Percentiles rank a stretch among this genome's conserved stretches.
Evolutionary conservation across 2,329 filamentous ascomycete genomes (phyloP).

Genomic region (Pseudogymnoascus verrucosus): DNA sequence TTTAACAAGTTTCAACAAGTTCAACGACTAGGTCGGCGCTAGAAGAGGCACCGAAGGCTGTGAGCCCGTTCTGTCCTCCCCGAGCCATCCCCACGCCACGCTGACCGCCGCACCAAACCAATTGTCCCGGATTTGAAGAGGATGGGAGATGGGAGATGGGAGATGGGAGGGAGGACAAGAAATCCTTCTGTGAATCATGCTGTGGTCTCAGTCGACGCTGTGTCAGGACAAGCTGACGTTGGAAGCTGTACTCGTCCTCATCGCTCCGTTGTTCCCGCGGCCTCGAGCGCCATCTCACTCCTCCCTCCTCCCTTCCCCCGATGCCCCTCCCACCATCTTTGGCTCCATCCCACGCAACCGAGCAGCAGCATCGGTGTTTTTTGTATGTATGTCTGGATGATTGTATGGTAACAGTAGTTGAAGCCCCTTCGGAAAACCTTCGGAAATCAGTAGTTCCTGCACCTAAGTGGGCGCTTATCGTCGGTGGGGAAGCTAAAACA

Average conservation of each 20-base stretch:
- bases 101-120: neutral
- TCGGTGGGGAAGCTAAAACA: neutral
- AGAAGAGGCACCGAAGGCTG: neutral
- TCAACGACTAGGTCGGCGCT: neutral
- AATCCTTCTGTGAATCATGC: neutral
- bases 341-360: neutral
- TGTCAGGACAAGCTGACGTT: neutral
- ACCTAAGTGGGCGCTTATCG: slow-evolving; percentile 3
- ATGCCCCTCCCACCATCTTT: neutral
- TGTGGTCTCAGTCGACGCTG: neutral
- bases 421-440: neutral
- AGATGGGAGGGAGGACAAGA: neutral
- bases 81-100: neutral
- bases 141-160: neutral
- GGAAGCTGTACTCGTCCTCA: neutral
- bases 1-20: neutral
- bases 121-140: neutral
- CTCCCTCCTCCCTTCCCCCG: neutral
- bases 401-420: neutral
- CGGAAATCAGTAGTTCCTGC: slow-evolving; percentile 4
- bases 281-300: neutral
- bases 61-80: neutral
- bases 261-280: neutral
- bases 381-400: neutral
- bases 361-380: neutral